Conservation (phyloP, 2,329 filamentous ascomycete genomes). For the Exophiala oligosperma region DNA sequence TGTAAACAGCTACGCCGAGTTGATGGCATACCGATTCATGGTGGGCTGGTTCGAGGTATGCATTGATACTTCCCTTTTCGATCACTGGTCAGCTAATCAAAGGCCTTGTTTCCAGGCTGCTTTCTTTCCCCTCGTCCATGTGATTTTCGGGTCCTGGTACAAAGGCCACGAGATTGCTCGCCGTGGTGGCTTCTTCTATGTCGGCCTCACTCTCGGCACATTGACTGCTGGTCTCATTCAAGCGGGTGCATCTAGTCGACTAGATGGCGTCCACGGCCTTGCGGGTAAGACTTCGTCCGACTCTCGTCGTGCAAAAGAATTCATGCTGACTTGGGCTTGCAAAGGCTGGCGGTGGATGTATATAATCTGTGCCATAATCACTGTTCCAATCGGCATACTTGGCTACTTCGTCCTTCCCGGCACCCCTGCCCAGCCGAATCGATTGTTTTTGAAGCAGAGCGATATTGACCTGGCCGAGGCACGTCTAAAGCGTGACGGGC, state of each 20-base stretch:
- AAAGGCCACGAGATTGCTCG: constrained; percentile 35
- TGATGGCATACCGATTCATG: constrained; percentile 23
- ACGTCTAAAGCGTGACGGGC: constrained; percentile 37
- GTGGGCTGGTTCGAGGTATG: constrained; percentile 27
- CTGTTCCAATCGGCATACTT: constrained; percentile 42
- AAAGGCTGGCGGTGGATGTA: constrained; percentile 55
- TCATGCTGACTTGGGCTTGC: too few species aligned
- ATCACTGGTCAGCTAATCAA: too few species aligned
- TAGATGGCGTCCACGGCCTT: constrained; percentile 52
- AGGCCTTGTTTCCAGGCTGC: constrained; percentile 38
- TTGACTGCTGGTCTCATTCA: constrained; percentile 60
- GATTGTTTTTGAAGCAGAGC: constrained; percentile 40
- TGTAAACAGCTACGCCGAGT: constrained; percentile 32
- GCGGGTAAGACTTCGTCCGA: constrained; percentile 33
- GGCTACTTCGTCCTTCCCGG: constrained; percentile 44
- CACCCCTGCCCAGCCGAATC: constrained; percentile 44
- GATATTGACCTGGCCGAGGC: constrained; percentile 27
- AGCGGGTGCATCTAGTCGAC: constrained; percentile 53
- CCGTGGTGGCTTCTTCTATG: constrained; percentile 38
- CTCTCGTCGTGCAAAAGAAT: too few species aligned
- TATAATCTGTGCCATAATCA: constrained; percentile 59
- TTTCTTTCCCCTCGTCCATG: constrained; percentile 37
- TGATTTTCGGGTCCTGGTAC: constrained; percentile 29
- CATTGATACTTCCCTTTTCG: constrained; percentile 26
- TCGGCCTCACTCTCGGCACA: constrained; percentile 36